Evolutionary conservation across 768 basidiomycete species (phyloP).

Genomic region (Agaricus subrufescens): DNA sequence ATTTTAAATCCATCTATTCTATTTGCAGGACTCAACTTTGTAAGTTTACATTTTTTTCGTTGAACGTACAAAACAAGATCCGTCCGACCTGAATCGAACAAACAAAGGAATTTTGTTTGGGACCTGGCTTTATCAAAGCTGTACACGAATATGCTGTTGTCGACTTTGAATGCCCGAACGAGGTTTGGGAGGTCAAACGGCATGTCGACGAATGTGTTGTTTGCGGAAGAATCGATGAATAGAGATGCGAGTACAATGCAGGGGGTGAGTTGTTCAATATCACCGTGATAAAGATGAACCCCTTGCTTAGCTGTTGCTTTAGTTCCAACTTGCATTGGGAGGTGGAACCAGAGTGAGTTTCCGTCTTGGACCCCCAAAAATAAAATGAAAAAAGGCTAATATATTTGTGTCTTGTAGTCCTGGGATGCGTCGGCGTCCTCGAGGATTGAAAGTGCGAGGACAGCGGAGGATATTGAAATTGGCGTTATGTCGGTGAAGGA

Average conservation of each 20-base stretch:
- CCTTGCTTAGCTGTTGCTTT: background rate
- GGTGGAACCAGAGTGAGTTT: conserved; percentile 3
- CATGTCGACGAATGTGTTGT: conserved; percentile 13
- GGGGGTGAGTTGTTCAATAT: background rate
- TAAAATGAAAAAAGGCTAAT: too few relatives aligned
- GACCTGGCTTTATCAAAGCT: conserved; percentile 43
- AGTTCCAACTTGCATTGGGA: background rate
- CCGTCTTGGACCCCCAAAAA: too few relatives aligned
- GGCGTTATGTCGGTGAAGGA: background rate
- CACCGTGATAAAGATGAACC: background rate
- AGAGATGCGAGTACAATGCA: background rate
- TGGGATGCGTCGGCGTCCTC: background rate
- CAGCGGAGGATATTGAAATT: conserved; percentile 1
- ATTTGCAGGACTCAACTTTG: conserved; percentile 35
- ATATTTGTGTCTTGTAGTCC: background rate
- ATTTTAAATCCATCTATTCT: background rate
- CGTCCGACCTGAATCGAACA: background rate
- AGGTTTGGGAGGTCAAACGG: conserved; percentile 18
- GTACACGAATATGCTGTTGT: conserved; percentile 44
- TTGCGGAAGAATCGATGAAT: background rate
- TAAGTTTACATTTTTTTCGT: conserved; percentile 19
- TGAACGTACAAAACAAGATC: background rate
- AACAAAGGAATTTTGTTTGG: conserved; percentile 43
- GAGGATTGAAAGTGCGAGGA: background rate
- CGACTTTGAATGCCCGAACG: conserved; percentile 41